phyloP scores from a whole-genome alignment of 306 rosid species.

The Pyrus bretschneideri region DNA sequence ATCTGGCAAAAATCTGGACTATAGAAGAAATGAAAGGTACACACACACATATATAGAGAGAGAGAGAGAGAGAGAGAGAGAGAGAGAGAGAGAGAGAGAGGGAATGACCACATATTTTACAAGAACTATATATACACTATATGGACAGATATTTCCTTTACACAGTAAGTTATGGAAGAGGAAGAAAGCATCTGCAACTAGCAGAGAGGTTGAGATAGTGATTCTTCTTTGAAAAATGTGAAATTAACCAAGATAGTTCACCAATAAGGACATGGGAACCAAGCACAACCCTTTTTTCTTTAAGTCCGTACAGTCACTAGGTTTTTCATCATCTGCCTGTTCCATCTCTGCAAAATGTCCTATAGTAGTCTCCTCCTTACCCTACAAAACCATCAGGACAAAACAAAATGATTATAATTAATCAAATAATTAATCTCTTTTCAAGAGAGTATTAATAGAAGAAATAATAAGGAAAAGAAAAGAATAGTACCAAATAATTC shows the following conservation, averaged over 20 bases:
- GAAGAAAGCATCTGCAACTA: not conserved
- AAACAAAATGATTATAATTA: not conserved
- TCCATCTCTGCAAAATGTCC: constrained; percentile 27
- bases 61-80: no score
- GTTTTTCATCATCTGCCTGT: constrained; percentile 24
- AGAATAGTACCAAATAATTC: constrained; percentile 42
- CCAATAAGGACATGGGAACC: constrained; percentile 75
- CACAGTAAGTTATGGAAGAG: not conserved
- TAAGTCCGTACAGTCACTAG: constrained; percentile 30
- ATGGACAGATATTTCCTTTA: not conserved
- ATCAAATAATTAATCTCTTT: not conserved
- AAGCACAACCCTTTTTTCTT: constrained; percentile 64
- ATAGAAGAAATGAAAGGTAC: no score
- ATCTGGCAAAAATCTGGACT: not conserved
- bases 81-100: not conserved
- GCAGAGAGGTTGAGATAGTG: not conserved
- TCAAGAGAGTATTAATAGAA: not conserved
- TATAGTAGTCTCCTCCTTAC: constrained; percentile 8
- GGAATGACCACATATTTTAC: not conserved
- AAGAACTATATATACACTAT: not conserved
- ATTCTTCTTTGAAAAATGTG: not conserved
- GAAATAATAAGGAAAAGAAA: not conserved
- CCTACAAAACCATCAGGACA: constrained; percentile 32
- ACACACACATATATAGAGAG: no score
- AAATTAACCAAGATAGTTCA: constrained; percentile 53